Percentiles rank a stretch among this genome's conserved stretches.
Conservation (phyloP, 306 rosid genomes). For the Malus sylvestris region DNA sequence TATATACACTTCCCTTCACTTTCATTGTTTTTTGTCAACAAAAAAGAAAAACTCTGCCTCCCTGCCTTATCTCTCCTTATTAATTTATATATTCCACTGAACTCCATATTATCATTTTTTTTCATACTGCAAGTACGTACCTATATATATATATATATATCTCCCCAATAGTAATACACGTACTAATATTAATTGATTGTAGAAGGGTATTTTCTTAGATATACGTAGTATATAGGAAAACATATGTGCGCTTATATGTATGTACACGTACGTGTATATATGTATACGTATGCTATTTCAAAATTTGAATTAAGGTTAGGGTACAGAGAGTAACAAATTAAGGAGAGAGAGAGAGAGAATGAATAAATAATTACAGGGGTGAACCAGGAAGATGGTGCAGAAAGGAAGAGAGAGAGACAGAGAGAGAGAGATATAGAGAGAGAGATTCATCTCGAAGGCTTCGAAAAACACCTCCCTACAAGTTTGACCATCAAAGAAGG, state of each 20-base stretch:
- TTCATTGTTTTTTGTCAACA: neutral
- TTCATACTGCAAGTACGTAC: neutral
- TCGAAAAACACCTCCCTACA: constrained; percentile 34
- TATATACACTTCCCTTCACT: neutral
- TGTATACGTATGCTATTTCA: neutral
- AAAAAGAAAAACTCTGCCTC: neutral
- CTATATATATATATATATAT: neutral
- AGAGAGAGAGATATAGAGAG: constrained; percentile 10
- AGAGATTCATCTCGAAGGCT: constrained; percentile 54
- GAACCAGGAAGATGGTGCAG: constrained; percentile 13
- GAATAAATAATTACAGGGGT: neutral
- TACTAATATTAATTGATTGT: too few species aligned
- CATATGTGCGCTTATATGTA: neutral
- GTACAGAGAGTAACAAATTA: neutral
- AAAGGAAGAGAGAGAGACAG: constrained; percentile 32
- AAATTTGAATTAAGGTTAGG: neutral
- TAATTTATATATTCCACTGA: neutral
- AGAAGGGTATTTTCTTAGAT: neutral
- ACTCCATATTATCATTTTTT: neutral
- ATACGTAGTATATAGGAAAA: neutral
- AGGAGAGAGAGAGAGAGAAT: neutral
- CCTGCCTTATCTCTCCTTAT: neutral
- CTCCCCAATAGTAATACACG: neutral
- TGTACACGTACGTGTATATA: neutral
- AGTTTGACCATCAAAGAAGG: constrained; percentile 79